Evolutionary conservation across 306 rosid genomes (phyloP), one percentile per base, ranked within the genome.

Genomic region (Quercus ilex): DNA sequence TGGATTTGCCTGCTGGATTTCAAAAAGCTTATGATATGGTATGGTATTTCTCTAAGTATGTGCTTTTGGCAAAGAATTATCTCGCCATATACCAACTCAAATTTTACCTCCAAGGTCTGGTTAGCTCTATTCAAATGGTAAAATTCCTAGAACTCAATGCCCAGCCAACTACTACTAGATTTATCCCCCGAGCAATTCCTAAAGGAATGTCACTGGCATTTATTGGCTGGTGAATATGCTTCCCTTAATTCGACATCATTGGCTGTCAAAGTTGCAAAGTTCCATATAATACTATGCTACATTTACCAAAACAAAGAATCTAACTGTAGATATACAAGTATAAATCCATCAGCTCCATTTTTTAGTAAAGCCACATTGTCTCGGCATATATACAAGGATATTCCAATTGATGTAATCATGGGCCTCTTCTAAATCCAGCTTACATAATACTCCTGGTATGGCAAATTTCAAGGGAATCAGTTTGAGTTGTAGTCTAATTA

Each of bases 1-100:
- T 95, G 96, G 98, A 95, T 81, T 91, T 95, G 80, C 99, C 99
- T 74, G 98, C 98, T 72, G 98, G 98, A 75, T 85, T 95, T 60
- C 99, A 98, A 31, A 98, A 95, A 85, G 97, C 99, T 74, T 93
- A 91, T 85, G 99, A 96, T 87, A 89, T 96, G 99, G 99, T 93
- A 74, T 69, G 18, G 71, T 80, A 59, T 28, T 79, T 78, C 78
- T 79, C 30, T 26, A 60, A 19, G 33, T 57, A 51, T 58, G 76
- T 55, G 65, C 68, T 86, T 81, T 82, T 74, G 68, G 30, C 5
- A 81, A 79, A 76, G 56, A 53, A 74, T 69, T 62, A 23, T 82
- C 14, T 70, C 35, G 53, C 79, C 26, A 6, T 62, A 65, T 82
- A 49, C 90, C 86, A 84, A 90, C 77, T 74, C 26, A 82, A 31